A percentile compares a stretch with the other conserved stretches of the same genome.
Evolutionary conservation across 2,329 filamentous ascomycete genomes (phyloP).

Genomic region (Sordariomycetes sp.): DNA sequence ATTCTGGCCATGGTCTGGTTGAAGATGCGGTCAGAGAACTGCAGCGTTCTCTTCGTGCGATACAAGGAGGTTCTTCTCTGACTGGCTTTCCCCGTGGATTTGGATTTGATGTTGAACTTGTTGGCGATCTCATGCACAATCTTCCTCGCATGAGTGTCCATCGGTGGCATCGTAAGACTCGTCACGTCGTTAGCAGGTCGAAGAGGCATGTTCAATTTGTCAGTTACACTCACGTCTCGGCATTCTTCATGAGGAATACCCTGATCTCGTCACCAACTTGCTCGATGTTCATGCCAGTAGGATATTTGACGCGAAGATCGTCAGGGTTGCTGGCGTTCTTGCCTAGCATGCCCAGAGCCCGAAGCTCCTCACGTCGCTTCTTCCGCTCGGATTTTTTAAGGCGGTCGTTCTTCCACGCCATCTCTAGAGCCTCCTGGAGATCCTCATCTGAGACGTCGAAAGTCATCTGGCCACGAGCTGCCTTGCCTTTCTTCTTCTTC

Average conservation of each 20-base stretch:
- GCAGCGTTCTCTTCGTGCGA: slow-evolving; percentile 59
- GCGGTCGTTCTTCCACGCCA: slow-evolving; percentile 58
- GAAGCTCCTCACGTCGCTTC: slow-evolving; percentile 58
- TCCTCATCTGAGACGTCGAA: slow-evolving; percentile 57
- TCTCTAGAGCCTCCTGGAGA: slow-evolving; percentile 48
- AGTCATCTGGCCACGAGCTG: slow-evolving; percentile 41
- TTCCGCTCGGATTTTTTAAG: slow-evolving; percentile 64
- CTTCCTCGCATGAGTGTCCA: slow-evolving; percentile 71
- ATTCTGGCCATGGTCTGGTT: slow-evolving; percentile 35
- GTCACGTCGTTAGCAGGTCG: background rate
- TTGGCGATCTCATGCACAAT: slow-evolving; percentile 71
- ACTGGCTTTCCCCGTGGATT: slow-evolving; percentile 67
- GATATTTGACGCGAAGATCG: slow-evolving; percentile 63
- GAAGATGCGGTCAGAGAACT: slow-evolving; percentile 49
- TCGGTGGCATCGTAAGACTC: slow-evolving; percentile 70
- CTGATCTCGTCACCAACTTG: slow-evolving; percentile 67
- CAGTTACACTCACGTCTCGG: slow-evolving; percentile 1
- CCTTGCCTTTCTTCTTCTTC: slow-evolving; percentile 59
- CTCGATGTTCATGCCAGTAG: slow-evolving; percentile 58
- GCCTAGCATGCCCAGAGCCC: slow-evolving; percentile 56
- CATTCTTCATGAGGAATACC: slow-evolving; percentile 44
- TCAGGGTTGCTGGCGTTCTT: slow-evolving; percentile 40
- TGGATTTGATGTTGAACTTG: slow-evolving; percentile 70
- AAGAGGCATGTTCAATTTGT: background rate
- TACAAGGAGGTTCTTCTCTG: slow-evolving; percentile 69